Base-by-base conservation (phyloP, 805 yeast species). In the Spathaspora passalidarum region DNA sequence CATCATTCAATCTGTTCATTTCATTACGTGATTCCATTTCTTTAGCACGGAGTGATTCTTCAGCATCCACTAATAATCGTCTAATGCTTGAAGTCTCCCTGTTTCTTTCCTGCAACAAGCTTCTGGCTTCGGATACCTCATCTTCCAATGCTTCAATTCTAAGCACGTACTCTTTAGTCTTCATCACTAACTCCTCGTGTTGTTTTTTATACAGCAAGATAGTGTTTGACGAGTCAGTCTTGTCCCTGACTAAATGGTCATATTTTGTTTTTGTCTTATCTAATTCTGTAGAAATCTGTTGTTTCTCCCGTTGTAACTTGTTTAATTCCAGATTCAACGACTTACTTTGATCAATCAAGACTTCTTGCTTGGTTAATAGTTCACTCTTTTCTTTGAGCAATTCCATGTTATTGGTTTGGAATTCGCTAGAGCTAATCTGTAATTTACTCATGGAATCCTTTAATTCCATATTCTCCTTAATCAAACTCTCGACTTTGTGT, bases 61-160 rank as follows among this genome's bases (percentile, higher is more conserved):
- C 92, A 5, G 79, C 75, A 38, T 88, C 96, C 39, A 79, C 62
- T 22, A 91, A 58, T 32, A 88, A 61, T 48, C 86, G 71, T 54
- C 95, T 75, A 64, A 90, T 79, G 0, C 88, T 81, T 1, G 82
- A 72, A 0, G 88, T 75, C 63, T 92, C 98, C 42, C 91, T 73
- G 0, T 87, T 81, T 49, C 96, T 78, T 56, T 90, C 96, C 57
- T 84, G 94, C 2, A 91, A 64, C 62, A 83, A 72, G 25, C 79
- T 76, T 45, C 88, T 77, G 4, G 87, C 71, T 47, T 91, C 97
- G 9, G 77, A 69, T n/a, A 92, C 66, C 57, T 91, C 97, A 46
- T 89, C 96, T 53, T 87, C 90, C 22, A 91, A 61, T 1, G 81
- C 77, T 46, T 86, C 90, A 18, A 79, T 71, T 50, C 79, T 76